Percentiles rank a stretch among this genome's conserved stretches.
These are phyloP conservation scores for Botrytis pseudocinerea DNA, from an alignment of 2,329 filamentous ascomycete species.

Conservation along the genomic window DNA sequence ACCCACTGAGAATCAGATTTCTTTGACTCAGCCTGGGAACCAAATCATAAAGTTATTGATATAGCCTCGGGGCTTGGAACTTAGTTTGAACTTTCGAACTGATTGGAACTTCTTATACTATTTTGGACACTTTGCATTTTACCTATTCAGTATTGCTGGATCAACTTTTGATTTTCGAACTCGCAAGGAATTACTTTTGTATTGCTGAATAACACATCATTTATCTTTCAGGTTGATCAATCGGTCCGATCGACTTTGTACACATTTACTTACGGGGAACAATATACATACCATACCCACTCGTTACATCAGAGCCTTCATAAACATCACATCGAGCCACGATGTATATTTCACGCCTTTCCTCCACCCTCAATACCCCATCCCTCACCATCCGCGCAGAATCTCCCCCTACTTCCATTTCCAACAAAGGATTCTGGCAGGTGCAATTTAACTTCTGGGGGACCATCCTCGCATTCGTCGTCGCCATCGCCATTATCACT, in stretches of 20 bases:
- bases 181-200: not conserved
- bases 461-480: not conserved
- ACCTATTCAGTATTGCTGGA: not conserved
- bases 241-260: not conserved
- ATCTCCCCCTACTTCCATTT: not conserved
- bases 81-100: not conserved
- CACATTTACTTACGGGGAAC: too few species aligned
- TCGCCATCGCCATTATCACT: not conserved
- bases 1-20: not conserved
- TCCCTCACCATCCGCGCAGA: not conserved
- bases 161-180: conserved; percentile 1
- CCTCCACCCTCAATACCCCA: not conserved
- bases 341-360: conserved; percentile 6
- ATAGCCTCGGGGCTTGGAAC: not conserved
- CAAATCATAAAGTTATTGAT: conserved; percentile 8
- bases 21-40: not conserved
- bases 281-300: not conserved
- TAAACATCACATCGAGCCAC: not conserved
- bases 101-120: not conserved
- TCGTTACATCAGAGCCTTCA: not conserved
- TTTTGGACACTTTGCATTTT: not conserved
- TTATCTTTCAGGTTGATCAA: not conserved
- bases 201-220: not conserved
- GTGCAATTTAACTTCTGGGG: conserved; percentile 19
- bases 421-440: conserved; percentile 3